Conservation (phyloP, 2,329 filamentous ascomycete species). For the Hypoxylon sp. region DNA sequence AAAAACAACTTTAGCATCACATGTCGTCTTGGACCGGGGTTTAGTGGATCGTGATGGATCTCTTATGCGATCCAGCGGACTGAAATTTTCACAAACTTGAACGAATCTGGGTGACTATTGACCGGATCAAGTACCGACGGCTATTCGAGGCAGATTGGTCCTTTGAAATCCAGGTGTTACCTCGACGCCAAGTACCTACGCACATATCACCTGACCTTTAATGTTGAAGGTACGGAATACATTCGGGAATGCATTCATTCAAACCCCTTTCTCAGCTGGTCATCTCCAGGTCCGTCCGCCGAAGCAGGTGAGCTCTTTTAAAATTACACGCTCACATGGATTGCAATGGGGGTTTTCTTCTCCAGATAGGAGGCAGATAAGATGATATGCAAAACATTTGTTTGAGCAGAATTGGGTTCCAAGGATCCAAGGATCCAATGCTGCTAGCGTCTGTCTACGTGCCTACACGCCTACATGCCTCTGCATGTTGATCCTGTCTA, state of each 20-base stretch:
- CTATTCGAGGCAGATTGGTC: slow-evolving; percentile 35
- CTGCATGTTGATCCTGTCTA: slow-evolving; percentile 37
- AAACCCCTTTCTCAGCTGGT: slow-evolving; percentile 16
- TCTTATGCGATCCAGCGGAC: slow-evolving; percentile 39
- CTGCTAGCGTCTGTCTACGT: slow-evolving; percentile 7
- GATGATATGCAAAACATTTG: slow-evolving; percentile 40
- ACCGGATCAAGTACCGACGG: slow-evolving; percentile 43
- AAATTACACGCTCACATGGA: slow-evolving; percentile 32
- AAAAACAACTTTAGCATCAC: slow-evolving; percentile 40
- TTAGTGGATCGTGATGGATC: slow-evolving; percentile 46
- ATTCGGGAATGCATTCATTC: slow-evolving; percentile 3
- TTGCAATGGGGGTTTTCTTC: slow-evolving; percentile 23
- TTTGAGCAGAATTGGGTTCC: slow-evolving; percentile 20
- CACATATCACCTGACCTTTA: slow-evolving; percentile 15
- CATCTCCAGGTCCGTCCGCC: slow-evolving; percentile 17
- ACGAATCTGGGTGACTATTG: slow-evolving; percentile 29
- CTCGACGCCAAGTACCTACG: slow-evolving; percentile 18
- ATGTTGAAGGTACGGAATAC: slow-evolving; percentile 18
- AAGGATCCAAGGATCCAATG: slow-evolving; percentile 22
- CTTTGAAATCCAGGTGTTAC: not conserved
- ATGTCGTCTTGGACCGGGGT: slow-evolving; percentile 41
- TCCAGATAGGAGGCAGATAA: slow-evolving; percentile 21
- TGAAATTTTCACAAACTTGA: slow-evolving; percentile 39
- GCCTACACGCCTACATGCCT: not conserved
- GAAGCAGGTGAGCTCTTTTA: slow-evolving; percentile 10